Conservation (phyloP, 805 yeast genomes). For the Kuraishia molischiana region DNA sequence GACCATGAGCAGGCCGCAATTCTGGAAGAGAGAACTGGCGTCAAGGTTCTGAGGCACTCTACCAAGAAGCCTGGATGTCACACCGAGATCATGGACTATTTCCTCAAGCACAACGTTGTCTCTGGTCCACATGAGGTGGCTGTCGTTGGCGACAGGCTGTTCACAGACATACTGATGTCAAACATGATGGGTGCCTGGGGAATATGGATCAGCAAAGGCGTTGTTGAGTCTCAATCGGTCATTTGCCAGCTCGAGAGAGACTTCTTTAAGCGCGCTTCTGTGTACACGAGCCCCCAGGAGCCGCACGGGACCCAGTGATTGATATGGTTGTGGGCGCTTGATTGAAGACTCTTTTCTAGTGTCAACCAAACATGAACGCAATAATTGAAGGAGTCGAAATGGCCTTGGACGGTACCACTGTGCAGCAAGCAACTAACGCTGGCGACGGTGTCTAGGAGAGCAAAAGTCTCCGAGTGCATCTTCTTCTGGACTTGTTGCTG, state of each 20-base stretch:
- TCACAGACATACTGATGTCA: constrained; percentile 92
- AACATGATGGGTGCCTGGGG: constrained; percentile 85
- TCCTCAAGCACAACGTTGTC: constrained; percentile 35
- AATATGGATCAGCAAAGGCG: constrained; percentile 80
- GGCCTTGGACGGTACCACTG: too few species aligned
- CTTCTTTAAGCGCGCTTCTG: not conserved
- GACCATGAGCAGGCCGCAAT: constrained; percentile 47
- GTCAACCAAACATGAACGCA: too few species aligned
- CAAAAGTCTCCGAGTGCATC: too few species aligned
- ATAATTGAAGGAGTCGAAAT: too few species aligned
- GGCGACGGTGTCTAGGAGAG: too few species aligned
- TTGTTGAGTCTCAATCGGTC: constrained; percentile 37
- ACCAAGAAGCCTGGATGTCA: constrained; percentile 81
- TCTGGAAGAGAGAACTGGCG: constrained; percentile 58
- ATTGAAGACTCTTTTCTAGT: too few species aligned
- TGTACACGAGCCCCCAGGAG: not conserved
- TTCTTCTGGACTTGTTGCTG: too few species aligned
- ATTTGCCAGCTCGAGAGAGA: constrained; percentile 45
- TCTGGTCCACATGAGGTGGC: constrained; percentile 55
- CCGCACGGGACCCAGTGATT: too few species aligned
- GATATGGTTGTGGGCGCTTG: too few species aligned
- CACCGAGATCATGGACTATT: constrained; percentile 54
- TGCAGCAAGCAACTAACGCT: too few species aligned
- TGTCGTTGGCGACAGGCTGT: constrained; percentile 82
- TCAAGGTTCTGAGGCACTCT: constrained; percentile 57